These are phyloP conservation scores for Jaapia argillacea DNA, from an alignment of 768 basidiomycete species.

Conservation along the genomic window DNA sequence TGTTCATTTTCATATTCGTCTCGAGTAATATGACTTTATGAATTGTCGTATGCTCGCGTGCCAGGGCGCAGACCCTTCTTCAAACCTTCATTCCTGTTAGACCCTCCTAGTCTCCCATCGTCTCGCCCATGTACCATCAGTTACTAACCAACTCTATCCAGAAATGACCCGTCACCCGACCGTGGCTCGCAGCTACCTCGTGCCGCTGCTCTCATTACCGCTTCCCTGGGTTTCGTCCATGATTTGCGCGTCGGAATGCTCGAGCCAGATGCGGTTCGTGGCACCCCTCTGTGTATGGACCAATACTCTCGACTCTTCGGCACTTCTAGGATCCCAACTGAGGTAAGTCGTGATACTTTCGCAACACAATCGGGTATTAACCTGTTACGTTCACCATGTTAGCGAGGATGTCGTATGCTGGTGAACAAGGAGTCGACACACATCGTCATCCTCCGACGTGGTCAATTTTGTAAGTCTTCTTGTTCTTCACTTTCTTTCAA, in stretches of 20 bases:
- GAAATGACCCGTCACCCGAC: slow-evolving; percentile 87
- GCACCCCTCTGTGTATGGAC: slow-evolving; percentile 83
- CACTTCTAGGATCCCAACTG: slow-evolving; percentile 84
- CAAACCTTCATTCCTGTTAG: too few relatives aligned
- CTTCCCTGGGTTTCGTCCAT: slow-evolving; percentile 89
- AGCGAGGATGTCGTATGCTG: slow-evolving; percentile 86
- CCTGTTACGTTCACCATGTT: slow-evolving; percentile 4
- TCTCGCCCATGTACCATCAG: not conserved
- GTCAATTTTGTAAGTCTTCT: slow-evolving; percentile 82
- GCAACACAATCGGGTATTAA: slow-evolving; percentile 8
- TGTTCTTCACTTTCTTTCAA: not conserved
- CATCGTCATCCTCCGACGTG: slow-evolving; percentile 78
- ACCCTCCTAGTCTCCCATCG: too few relatives aligned
- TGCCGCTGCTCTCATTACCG: slow-evolving; percentile 80
- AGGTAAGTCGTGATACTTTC: slow-evolving; percentile 33
- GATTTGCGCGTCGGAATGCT: slow-evolving; percentile 79
- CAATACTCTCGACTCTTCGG: slow-evolving; percentile 90
- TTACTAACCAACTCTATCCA: slow-evolving; percentile 20
- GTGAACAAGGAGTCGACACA: slow-evolving; percentile 64
- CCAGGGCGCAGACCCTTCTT: too few relatives aligned
- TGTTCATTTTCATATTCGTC: too few relatives aligned
- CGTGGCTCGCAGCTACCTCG: slow-evolving; percentile 80
- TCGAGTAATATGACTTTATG: too few relatives aligned
- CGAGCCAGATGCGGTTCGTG: slow-evolving; percentile 73
- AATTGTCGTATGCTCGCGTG: too few relatives aligned